Evolutionary conservation across 1,139 yeast species (phyloP).

Genomic region (Geotrichum phurueaensis): DNA sequence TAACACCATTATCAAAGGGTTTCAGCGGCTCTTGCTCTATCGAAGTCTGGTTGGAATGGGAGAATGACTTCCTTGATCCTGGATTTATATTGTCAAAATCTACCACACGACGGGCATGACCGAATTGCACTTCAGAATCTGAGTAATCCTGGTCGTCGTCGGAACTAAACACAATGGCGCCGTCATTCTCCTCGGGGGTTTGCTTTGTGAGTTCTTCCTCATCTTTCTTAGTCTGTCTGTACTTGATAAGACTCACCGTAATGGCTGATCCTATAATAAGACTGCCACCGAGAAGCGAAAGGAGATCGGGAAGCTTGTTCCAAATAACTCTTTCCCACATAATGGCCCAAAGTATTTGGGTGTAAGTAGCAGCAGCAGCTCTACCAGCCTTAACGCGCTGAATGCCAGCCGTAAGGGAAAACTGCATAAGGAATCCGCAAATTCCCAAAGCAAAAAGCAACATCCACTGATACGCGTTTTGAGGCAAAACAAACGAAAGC

Average conservation of each 20-base stretch:
- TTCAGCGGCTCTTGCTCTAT: conserved; percentile 1
- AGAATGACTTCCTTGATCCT: neutral
- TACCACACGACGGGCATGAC: neutral
- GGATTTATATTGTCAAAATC: neutral
- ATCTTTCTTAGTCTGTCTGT: conserved; percentile 9
- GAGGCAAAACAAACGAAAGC: conserved; percentile 54
- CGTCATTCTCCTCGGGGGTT: neutral
- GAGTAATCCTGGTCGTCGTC: neutral
- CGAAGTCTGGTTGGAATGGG: neutral
- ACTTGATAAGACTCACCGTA: conserved; percentile 35
- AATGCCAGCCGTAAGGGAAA: conserved; percentile 71
- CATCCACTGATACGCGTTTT: conserved; percentile 55
- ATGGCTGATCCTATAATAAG: conserved; percentile 65
- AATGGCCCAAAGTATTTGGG: conserved; percentile 74
- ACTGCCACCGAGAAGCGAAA: conserved; percentile 63
- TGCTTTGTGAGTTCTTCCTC: conserved; percentile 1
- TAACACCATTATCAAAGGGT: conserved; percentile 15
- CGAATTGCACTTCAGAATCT: neutral
- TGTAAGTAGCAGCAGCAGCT: conserved; percentile 67
- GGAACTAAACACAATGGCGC: neutral
- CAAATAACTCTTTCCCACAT: conserved; percentile 68
- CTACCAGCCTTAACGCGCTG: conserved; percentile 78
- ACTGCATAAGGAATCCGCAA: conserved; percentile 78
- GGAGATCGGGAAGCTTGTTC: conserved; percentile 63
- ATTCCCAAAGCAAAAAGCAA: conserved; percentile 58